Evolutionary conservation across 345 rosid genomes (phyloP).

Genomic region (Carallia brachiata): DNA sequence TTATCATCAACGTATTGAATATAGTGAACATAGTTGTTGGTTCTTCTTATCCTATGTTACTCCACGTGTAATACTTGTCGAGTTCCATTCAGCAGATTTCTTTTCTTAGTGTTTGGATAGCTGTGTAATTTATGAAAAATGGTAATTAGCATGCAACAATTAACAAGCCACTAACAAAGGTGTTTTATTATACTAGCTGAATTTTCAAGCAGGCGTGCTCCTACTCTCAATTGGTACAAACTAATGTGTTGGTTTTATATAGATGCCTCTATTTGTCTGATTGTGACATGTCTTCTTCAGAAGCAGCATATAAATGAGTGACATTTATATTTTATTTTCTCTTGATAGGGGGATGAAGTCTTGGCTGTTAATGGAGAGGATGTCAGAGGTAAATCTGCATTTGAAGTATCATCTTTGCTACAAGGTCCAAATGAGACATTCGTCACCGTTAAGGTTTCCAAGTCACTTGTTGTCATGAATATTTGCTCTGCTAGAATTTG

Average conservation of each 20-base stretch:
- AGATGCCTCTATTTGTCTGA: neutral
- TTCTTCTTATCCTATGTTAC: too few relatives aligned
- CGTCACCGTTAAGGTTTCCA: conserved; percentile 70
- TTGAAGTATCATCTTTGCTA: conserved; percentile 87
- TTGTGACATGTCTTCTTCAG: neutral
- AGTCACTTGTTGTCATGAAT: neutral
- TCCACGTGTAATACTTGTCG: too few relatives aligned
- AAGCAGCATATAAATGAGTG: conserved; percentile 1
- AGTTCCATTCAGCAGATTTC: too few relatives aligned
- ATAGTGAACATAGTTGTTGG: too few relatives aligned
- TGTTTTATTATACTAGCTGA: neutral
- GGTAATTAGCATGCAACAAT: too few relatives aligned
- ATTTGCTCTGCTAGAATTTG: conserved; percentile 2
- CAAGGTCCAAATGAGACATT: conserved; percentile 91
- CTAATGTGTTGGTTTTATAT: too few relatives aligned
- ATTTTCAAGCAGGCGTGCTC: neutral
- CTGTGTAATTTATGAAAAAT: too few relatives aligned
- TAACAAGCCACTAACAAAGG: neutral
- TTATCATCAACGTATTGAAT: too few relatives aligned
- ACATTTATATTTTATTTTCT: conserved; percentile 7
- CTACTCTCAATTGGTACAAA: neutral
- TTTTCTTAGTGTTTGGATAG: too few relatives aligned
- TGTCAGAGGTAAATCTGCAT: conserved; percentile 81
- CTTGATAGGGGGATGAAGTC: conserved; percentile 77
- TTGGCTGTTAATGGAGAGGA: conserved; percentile 76